Evolutionary conservation across 2,329 filamentous ascomycete genomes (phyloP), one percentile per base, ranked within the genome.

Genomic region (Rosellinia necatrix): DNA sequence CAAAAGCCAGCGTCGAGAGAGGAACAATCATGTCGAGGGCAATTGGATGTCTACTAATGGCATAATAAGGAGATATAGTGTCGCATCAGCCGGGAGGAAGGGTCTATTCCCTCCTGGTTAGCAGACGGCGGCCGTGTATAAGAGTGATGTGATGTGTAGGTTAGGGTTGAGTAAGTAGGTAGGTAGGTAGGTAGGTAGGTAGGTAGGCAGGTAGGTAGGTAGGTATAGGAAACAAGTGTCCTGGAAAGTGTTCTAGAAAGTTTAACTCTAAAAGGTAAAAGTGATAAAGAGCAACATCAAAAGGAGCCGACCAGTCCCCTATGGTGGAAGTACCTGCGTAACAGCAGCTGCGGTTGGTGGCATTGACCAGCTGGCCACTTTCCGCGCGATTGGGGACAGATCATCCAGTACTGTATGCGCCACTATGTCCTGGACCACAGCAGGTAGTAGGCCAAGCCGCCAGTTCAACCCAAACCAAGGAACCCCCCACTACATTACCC

Each of bases 1-100:
- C 81, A 43, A 83, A 69, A 35, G 78, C 81, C 70, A 86, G 70
- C 25, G 76, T 75, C 19, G 81, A 80, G 17, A 86, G 65, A 43
- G 74, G 75, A 64, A 85, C 69, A 65, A 81, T 75, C 83, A 86
- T 87, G 27, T 32, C 21, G 49, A 46, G 21, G 32, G 53, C 38
- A 56, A 56, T 55, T 12, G 38, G 47, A 6, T 41, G 10, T 25
- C 49, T 53, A 35, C 27, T 30, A 27, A 35, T n/a, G n/a, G n/a
- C n/a, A n/a, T n/a, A n/a, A n/a, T n/a, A n/a, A n/a, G n/a, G n/a
- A n/a, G n/a, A n/a, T n/a, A n/a, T n/a, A n/a, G n/a, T n/a, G n/a
- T n/a, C n/a, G n/a, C n/a, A n/a, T n/a, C n/a, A n/a, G n/a, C n/a
- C n/a, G n/a, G n/a, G n/a, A n/a, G n/a, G n/a, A n/a, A n/a, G n/a